Evolutionary conservation across 768 basidiomycete species (phyloP).

Genomic region (Baorangia bicolor): DNA sequence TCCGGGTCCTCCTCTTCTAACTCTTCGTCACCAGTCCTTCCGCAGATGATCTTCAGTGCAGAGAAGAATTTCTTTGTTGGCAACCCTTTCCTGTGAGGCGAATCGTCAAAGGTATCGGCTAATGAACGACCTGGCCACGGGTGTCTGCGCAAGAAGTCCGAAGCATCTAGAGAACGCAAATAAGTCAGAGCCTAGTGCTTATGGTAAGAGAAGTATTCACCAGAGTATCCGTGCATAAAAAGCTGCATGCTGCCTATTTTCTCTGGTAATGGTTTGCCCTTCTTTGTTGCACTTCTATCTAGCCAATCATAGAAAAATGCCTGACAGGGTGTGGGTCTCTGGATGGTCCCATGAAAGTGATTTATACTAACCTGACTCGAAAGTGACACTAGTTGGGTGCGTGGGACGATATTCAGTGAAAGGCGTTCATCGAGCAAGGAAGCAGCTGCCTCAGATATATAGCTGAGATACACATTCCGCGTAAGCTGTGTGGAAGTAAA

Average conservation of each 20-base stretch:
- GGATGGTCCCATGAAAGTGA: not conserved
- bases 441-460: constrained; percentile 87
- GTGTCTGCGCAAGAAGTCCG: constrained; percentile 80
- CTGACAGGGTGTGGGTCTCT: constrained; percentile 32
- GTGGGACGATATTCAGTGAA: constrained; percentile 77
- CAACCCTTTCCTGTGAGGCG: constrained; percentile 70
- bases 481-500: not conserved
- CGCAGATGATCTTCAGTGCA: constrained; percentile 79
- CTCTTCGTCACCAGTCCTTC: constrained; percentile 75
- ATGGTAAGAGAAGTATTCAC: constrained; percentile 32
- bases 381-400: constrained; percentile 78
- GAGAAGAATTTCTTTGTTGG: constrained; percentile 65
- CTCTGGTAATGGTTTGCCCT: constrained; percentile 78
- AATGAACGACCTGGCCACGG: constrained; percentile 88
- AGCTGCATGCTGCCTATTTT: constrained; percentile 92
- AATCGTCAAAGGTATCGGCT: constrained; percentile 83
- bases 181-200: not conserved
- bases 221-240: constrained; percentile 82
- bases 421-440: constrained; percentile 78
- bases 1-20: constrained; percentile 75
- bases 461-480: constrained; percentile 42
- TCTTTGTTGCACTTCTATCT: constrained; percentile 77
- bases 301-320: constrained; percentile 95
- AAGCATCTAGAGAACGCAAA: constrained; percentile 58
- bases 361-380: constrained; percentile 57